Evolutionary conservation across 805 yeast genomes (phyloP).

Genomic region (Pichia thaimueangensis): DNA sequence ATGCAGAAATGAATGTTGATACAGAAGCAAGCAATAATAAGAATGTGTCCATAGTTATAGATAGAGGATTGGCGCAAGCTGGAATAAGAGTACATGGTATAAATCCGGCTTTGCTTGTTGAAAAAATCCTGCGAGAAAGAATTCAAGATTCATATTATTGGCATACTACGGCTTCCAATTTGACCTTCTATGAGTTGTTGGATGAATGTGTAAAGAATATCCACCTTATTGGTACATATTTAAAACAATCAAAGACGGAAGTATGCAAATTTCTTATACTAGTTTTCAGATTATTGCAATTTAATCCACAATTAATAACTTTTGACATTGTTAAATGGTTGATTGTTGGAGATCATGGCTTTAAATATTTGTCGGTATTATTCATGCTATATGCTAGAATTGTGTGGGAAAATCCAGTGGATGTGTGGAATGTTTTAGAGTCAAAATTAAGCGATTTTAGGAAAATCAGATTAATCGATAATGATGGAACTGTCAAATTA

Average conservation of each 20-base stretch:
- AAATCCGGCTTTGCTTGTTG: conserved; percentile 46
- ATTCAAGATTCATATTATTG: conserved; percentile 52
- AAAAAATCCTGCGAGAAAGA: conserved; percentile 51
- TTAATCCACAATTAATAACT: conserved; percentile 58
- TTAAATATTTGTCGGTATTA: conserved; percentile 71
- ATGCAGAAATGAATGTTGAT: too few relatives aligned
- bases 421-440: conserved; percentile 36
- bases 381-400: conserved; percentile 59
- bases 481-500: conserved; percentile 32
- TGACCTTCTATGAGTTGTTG: conserved; percentile 37
- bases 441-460: conserved; percentile 59
- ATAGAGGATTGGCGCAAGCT: conserved; percentile 31
- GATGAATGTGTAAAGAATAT: conserved; percentile 37
- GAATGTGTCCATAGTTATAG: conserved; percentile 21
- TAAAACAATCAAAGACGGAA: conserved; percentile 35
- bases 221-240: conserved; percentile 42
- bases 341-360: conserved; percentile 52
- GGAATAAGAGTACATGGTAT: conserved; percentile 34
- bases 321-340: conserved; percentile 48
- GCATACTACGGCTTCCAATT: conserved; percentile 48
- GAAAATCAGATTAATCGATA: conserved; percentile 48
- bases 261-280: conserved; percentile 76
- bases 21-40: not conserved
- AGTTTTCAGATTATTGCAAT: conserved; percentile 66
- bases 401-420: conserved; percentile 25